A percentile compares a stretch with the other conserved stretches of the same genome.
Evolutionary conservation across 139 green algal species (phyloP).

Genomic region (Deuterostichococcus epilithicus): DNA sequence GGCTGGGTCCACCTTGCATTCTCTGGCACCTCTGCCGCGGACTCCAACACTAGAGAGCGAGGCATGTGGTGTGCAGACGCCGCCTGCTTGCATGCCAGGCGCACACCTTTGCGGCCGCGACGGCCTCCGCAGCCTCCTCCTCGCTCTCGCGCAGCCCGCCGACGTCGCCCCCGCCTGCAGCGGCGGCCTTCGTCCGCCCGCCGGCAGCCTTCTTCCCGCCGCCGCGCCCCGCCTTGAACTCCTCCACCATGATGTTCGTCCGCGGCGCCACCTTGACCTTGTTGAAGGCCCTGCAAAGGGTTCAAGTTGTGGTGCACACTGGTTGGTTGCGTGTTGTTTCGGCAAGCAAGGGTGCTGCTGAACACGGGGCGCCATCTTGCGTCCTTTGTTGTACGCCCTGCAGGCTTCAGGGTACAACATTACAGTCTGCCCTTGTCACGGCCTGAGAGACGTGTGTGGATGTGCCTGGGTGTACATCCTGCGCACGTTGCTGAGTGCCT

Average conservation of each 20-base stretch:
- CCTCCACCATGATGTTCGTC: slow-evolving; percentile 26
- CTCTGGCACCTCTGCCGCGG: too few species aligned
- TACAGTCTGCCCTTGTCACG: neutral
- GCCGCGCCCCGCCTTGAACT: slow-evolving; percentile 28
- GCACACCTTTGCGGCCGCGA: neutral
- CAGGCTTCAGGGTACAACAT: neutral
- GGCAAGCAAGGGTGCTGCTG: neutral
- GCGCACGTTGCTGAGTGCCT: neutral
- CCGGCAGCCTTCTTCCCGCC: neutral
- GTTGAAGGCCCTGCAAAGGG: slow-evolving; percentile 59
- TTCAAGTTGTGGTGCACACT: slow-evolving; percentile 5
- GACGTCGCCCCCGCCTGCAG: slow-evolving; percentile 17
- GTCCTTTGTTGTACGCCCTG: neutral
- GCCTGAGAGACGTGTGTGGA: neutral
- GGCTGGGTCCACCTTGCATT: too few species aligned
- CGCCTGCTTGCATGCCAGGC: too few species aligned
- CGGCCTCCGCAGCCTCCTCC: neutral
- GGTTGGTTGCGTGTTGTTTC: neutral
- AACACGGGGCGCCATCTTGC: neutral
- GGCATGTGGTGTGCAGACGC: too few species aligned
- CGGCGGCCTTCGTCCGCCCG: slow-evolving; percentile 25
- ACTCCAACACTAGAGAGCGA: too few species aligned
- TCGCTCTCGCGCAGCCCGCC: neutral
- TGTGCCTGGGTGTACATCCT: neutral
- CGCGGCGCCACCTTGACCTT: slow-evolving; percentile 35